Conservation (phyloP, 2,329 filamentous ascomycete genomes). For the Cercospora nicotianae region DNA sequence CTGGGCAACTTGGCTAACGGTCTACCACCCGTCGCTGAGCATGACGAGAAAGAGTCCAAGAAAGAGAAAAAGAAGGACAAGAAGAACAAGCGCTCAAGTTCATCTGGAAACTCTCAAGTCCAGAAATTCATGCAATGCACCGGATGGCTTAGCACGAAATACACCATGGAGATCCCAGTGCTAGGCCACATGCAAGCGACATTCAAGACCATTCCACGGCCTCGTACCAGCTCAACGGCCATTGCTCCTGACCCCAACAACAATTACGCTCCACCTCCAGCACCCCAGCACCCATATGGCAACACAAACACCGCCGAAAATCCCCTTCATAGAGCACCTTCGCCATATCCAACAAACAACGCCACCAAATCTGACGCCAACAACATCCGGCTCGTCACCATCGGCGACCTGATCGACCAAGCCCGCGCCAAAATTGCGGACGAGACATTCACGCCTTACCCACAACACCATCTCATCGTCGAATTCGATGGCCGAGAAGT, state of each 20-base stretch:
- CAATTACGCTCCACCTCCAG: not conserved
- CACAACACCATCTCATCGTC: slow-evolving; percentile 14
- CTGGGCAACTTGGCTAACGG: slow-evolving; percentile 4
- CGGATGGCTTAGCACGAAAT: slow-evolving; percentile 17
- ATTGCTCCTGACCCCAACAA: not conserved
- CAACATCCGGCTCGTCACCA: slow-evolving; percentile 10
- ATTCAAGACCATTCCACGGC: slow-evolving; percentile 7
- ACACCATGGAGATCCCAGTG: slow-evolving; percentile 18
- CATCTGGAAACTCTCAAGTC: not conserved
- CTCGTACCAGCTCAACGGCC: not conserved
- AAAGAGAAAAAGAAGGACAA: not conserved
- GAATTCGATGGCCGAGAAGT: slow-evolving; percentile 6
- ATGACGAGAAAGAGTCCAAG: not conserved
- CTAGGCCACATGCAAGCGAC: slow-evolving; percentile 7
- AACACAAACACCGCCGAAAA: not conserved
- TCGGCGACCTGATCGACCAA: slow-evolving; percentile 16
- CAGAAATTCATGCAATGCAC: slow-evolving; percentile 20
- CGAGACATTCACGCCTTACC: slow-evolving; percentile 16
- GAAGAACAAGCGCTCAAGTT: not conserved
- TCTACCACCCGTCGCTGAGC: not conserved
- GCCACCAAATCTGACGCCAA: not conserved
- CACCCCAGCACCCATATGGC: not conserved
- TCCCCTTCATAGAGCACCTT: not conserved
- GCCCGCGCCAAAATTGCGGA: slow-evolving; percentile 4
- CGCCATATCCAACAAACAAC: not conserved